These are phyloP conservation scores for Talaromyces piceae DNA, from an alignment of 2,329 filamentous ascomycete genomes.

Conservation along the genomic window DNA sequence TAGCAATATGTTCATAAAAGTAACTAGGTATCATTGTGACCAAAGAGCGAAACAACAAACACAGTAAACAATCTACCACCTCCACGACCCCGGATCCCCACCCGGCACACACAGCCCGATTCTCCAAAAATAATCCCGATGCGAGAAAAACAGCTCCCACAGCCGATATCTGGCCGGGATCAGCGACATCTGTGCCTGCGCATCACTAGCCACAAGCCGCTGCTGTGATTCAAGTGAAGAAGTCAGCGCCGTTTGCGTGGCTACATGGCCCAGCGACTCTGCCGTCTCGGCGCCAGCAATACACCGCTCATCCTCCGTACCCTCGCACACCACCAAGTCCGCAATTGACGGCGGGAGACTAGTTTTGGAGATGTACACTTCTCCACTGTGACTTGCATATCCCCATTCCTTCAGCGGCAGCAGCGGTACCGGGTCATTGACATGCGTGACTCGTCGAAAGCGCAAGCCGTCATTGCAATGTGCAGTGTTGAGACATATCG, in stretches of 20 bases:
- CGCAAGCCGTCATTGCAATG: constrained; percentile 13
- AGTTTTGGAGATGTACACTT: constrained; percentile 73
- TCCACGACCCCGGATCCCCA: constrained; percentile 38
- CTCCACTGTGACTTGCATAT: constrained; percentile 74
- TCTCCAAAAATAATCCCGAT: constrained; percentile 95
- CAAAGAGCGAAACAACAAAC: neutral
- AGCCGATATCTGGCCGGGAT: constrained; percentile 57
- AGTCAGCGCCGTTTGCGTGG: neutral
- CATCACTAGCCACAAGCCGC: neutral
- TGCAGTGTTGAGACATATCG: neutral
- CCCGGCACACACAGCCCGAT: constrained; percentile 82
- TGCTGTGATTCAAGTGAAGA: neutral
- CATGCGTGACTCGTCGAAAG: constrained; percentile 78
- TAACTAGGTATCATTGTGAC: neutral
- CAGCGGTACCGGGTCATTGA: constrained; percentile 79
- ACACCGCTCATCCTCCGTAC: constrained; percentile 64
- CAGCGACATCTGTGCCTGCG: constrained; percentile 14
- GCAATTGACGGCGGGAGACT: constrained; percentile 58
- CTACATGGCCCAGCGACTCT: neutral
- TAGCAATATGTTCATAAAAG: too few species aligned
- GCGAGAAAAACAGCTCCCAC: constrained; percentile 91
- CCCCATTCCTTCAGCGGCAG: constrained; percentile 84
- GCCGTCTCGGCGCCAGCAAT: constrained; percentile 53
- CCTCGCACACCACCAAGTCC: constrained; percentile 66
- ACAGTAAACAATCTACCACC: constrained; percentile 1